phyloP scores from a whole-genome alignment of 23 red algal species.

The Gracilaria gracilis region DNA sequence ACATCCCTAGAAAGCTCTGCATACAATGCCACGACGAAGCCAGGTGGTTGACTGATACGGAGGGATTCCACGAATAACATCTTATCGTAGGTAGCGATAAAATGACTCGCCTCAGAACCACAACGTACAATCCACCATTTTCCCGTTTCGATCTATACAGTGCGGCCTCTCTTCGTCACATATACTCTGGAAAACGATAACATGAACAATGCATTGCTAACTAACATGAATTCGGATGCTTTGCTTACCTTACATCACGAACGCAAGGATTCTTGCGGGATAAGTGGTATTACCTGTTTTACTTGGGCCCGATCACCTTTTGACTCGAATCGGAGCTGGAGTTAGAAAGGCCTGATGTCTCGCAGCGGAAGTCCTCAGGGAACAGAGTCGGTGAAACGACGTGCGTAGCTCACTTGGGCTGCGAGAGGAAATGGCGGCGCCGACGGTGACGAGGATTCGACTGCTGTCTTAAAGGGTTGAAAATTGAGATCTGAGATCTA shows the following conservation, averaged over 20 bases:
- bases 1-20: constrained; percentile 30
- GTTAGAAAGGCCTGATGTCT: too few species aligned
- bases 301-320: too few species aligned
- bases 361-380: too few species aligned
- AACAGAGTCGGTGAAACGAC: too few species aligned
- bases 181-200: background rate
- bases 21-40: background rate
- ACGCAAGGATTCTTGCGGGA: background rate
- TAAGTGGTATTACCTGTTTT: too few species aligned
- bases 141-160: background rate
- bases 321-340: too few species aligned
- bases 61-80: background rate
- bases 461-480: background rate
- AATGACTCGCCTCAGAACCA: background rate
- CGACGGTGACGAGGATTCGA: too few species aligned
- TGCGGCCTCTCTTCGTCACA: background rate
- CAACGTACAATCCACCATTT: background rate
- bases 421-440: too few species aligned
- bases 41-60: background rate
- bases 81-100: background rate
- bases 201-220: background rate
- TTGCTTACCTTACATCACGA: background rate
- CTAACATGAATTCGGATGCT: background rate
- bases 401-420: too few species aligned
- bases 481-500: background rate